phyloP scores from a whole-genome alignment of 1,139 yeast genomes.

The Debaryomycetaceae sp. region DNA sequence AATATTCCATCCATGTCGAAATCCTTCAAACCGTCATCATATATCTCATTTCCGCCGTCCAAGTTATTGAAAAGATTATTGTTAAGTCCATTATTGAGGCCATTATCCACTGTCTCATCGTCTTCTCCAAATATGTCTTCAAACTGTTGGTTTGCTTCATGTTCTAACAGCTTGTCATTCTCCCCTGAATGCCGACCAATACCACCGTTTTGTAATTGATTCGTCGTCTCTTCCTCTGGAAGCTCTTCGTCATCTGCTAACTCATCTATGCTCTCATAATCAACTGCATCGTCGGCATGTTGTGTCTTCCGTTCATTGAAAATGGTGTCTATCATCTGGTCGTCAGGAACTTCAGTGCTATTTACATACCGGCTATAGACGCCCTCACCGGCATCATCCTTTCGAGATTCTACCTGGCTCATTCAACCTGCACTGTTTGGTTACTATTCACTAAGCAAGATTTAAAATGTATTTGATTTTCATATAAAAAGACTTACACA shows the following conservation, averaged over 20 bases:
- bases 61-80: conserved; percentile 16
- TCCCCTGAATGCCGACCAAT: conserved; percentile 22
- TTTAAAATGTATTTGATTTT: too few relatives aligned
- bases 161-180: conserved; percentile 20
- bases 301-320: conserved; percentile 40
- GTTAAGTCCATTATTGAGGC: conserved; percentile 7
- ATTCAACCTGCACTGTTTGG: background rate
- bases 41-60: conserved; percentile 23
- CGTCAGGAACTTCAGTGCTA: conserved; percentile 26
- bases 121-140: conserved; percentile 49
- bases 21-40: conserved; percentile 41
- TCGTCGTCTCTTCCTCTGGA: background rate
- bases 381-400: conserved; percentile 8
- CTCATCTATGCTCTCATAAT: conserved; percentile 93
- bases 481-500: background rate
- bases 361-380: conserved; percentile 14
- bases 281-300: conserved; percentile 93
- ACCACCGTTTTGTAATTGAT: conserved; percentile 1
- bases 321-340: conserved; percentile 36
- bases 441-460: too few relatives aligned
- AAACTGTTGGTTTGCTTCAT: conserved; percentile 41
- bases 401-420: background rate
- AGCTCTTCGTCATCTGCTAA: conserved; percentile 77
- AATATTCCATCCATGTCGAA: conserved; percentile 36
- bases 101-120: conserved; percentile 10